Percentiles rank a stretch among this genome's conserved stretches.
Evolutionary conservation across 768 basidiomycete genomes (phyloP).

Genomic region (Pleurotus cornucopiae): DNA sequence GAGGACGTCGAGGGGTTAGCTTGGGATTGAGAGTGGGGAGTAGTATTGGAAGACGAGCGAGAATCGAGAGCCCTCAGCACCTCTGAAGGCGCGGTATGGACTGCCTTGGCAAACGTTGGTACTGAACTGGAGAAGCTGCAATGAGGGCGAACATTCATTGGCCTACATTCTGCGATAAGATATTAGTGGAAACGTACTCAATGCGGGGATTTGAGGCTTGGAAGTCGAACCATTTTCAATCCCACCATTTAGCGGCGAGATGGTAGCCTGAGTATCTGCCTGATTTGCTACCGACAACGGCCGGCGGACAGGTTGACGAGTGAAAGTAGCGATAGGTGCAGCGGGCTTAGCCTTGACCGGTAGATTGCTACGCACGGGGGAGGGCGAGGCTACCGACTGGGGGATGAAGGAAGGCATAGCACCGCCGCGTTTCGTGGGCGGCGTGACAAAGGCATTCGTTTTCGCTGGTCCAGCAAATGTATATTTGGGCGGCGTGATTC

Average conservation of each 20-base stretch:
- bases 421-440: conserved; percentile 49
- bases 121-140: conserved; percentile 35
- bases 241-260: conserved; percentile 10
- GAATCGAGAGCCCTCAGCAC: conserved; percentile 32
- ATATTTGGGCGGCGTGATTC: conserved; percentile 14
- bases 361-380: conserved; percentile 28
- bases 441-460: conserved; percentile 38
- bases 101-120: conserved; percentile 15
- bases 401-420: conserved; percentile 55
- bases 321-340: conserved; percentile 34
- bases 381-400: conserved; percentile 47
- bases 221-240: conserved; percentile 57
- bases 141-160: conserved; percentile 31
- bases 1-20: conserved; percentile 20
- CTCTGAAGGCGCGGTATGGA: conserved; percentile 21
- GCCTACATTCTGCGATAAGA: conserved; percentile 28
- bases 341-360: conserved; percentile 25
- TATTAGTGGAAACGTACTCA: conserved; percentile 61
- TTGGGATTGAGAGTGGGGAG: too few species aligned
- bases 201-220: conserved; percentile 45
- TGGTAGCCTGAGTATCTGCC: conserved; percentile 16
- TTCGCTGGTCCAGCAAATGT: conserved; percentile 11
- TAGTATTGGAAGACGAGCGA: neutral
- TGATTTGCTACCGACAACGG: conserved; percentile 23
- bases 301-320: conserved; percentile 40